These are phyloP conservation scores for Oenanthe javanica DNA, from an alignment of 140 eudicot species.

Conservation along the genomic window DNA sequence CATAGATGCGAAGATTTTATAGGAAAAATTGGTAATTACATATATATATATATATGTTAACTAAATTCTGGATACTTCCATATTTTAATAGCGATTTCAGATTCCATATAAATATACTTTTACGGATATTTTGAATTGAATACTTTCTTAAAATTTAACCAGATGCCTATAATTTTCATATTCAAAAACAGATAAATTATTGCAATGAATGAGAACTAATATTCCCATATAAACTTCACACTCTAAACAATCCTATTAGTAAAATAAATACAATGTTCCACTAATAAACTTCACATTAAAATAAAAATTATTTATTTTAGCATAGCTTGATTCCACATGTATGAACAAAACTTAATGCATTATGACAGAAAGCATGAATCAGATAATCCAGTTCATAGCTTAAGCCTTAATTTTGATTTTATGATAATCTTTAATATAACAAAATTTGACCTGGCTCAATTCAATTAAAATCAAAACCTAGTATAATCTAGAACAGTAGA, in stretches of 20 bases:
- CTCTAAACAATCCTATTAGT: not conserved
- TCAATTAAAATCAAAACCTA: not conserved
- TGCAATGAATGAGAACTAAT: not conserved
- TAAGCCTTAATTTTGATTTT: not conserved
- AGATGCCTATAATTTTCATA: not conserved
- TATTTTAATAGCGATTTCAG: too few relatives aligned
- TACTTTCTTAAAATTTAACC: not conserved
- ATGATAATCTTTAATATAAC: not conserved
- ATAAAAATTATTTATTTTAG: not conserved
- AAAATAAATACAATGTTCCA: not conserved
- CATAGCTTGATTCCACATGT: not conserved
- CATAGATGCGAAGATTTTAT: not conserved
- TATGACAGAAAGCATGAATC: not conserved
- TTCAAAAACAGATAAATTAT: not conserved
- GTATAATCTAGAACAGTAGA: not conserved
- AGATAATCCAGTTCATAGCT: not conserved
- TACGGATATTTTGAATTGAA: not conserved
- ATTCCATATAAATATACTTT: not conserved
- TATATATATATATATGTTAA: not conserved
- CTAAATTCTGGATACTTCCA: too few relatives aligned
- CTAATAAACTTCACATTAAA: not conserved
- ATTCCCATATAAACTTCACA: not conserved
- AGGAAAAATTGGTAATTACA: not conserved
- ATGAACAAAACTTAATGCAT: conserved; percentile 1
- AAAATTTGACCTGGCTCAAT: not conserved